Conservation (phyloP, 106 monocot species). For the Apostasia ramifera region DNA sequence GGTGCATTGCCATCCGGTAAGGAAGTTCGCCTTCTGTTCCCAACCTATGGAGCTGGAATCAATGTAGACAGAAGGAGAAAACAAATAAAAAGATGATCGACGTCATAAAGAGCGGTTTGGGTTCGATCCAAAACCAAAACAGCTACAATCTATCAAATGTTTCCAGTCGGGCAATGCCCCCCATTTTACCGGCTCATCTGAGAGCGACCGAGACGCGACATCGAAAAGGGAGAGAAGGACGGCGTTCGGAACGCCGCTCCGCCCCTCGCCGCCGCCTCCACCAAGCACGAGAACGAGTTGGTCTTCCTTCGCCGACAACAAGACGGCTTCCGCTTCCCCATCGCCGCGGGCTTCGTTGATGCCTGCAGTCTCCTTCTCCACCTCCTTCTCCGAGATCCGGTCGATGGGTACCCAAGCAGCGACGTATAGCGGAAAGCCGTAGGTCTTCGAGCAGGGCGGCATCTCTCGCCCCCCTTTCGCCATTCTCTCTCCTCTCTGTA, state of each 20-base stretch:
- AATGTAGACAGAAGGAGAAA: background rate
- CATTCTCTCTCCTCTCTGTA: slow-evolving; percentile 9
- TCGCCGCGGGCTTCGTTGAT: background rate
- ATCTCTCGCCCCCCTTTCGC: slow-evolving; percentile 28
- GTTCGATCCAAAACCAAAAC: background rate
- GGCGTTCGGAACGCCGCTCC: slow-evolving; percentile 78
- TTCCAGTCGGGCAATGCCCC: background rate
- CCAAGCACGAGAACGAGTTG: slow-evolving; percentile 45
- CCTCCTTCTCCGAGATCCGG: slow-evolving; percentile 21
- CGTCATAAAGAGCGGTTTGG: background rate
- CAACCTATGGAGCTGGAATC: slow-evolving; percentile 44
- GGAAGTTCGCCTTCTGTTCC: slow-evolving; percentile 53
- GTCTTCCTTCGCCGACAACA: background rate
- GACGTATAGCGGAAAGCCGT: slow-evolving; percentile 79
- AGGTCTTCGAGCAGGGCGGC: slow-evolving; percentile 52
- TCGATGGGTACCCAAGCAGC: slow-evolving; percentile 55
- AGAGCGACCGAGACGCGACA: slow-evolving; percentile 31
- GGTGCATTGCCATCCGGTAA: slow-evolving; percentile 89
- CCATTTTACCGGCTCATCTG: slow-evolving; percentile 47
- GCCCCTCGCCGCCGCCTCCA: slow-evolving; percentile 86
- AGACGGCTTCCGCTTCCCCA: background rate
- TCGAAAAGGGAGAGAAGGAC: slow-evolving; percentile 57
- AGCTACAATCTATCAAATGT: background rate
- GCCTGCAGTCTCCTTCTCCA: background rate
- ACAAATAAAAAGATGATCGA: background rate